These are phyloP conservation scores for Nannizziopsis barbatae DNA, from an alignment of 2,329 filamentous ascomycete genomes.

Conservation along the genomic window DNA sequence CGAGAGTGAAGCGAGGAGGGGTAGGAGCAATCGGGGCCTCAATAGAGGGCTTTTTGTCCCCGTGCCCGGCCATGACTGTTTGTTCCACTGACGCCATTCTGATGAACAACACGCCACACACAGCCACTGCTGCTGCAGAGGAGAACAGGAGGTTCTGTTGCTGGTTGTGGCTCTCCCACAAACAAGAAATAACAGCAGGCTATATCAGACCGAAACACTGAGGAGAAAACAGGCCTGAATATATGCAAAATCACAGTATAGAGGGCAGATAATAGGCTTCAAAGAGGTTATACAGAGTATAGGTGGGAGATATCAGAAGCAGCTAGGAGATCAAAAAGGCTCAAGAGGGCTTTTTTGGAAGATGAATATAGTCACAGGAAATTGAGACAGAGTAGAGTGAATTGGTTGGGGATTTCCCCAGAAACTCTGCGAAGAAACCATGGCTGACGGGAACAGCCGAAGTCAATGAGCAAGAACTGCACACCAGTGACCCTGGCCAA, in stretches of 20 bases:
- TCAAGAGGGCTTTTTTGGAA: neutral
- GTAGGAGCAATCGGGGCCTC: neutral
- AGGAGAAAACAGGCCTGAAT: no score
- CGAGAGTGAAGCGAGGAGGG: neutral
- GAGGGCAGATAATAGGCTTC: no score
- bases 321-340: neutral
- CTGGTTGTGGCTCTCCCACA: no score
- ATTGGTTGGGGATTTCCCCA: slow-evolving; percentile 8
- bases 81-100: neutral
- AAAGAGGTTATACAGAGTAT: neutral
- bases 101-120: no score
- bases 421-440: slow-evolving; percentile 6
- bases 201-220: no score
- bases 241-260: no score
- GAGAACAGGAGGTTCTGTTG: no score
- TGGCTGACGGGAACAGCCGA: slow-evolving; percentile 8
- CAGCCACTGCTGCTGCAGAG: no score
- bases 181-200: no score
- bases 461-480: slow-evolving; percentile 10
- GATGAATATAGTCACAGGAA: neutral
- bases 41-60: neutral
- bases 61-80: neutral
- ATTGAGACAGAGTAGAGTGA: slow-evolving; percentile 2
- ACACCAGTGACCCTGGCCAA: slow-evolving; percentile 3
- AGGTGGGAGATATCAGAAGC: neutral